Conservation (phyloP, 176 grass and related monocot genomes). For the Neostapfia colusana region DNA sequence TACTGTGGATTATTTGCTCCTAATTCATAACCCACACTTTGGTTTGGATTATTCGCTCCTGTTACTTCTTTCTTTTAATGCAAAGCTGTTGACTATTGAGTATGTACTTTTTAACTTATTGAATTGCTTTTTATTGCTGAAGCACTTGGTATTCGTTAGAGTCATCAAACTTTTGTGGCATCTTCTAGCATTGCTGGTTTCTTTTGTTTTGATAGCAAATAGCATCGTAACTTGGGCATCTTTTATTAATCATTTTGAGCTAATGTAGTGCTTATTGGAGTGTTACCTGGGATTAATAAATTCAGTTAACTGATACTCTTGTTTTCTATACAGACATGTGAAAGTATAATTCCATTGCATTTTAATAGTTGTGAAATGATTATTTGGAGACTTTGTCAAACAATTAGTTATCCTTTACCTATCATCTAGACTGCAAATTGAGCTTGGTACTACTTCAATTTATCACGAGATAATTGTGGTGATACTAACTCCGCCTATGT, state of each 20-base stretch:
- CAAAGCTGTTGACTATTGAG: not conserved
- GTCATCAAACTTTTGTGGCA: not conserved
- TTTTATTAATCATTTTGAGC: not conserved
- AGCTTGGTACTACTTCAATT: not conserved
- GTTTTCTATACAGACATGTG: not conserved
- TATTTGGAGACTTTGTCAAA: not conserved
- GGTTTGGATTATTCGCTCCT: not conserved
- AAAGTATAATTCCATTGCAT: not conserved
- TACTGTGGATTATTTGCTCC: not conserved
- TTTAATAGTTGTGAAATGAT: not conserved
- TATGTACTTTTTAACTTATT: constrained; percentile 9
- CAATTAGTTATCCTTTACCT: not conserved
- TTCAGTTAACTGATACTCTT: not conserved
- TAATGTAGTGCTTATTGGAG: not conserved
- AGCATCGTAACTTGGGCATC: not conserved
- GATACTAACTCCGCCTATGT: no score
- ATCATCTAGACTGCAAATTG: not conserved
- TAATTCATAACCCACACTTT: not conserved
- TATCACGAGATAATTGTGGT: constrained; percentile 14
- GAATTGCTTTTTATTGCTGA: not conserved
- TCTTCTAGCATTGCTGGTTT: not conserved
- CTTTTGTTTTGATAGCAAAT: not conserved
- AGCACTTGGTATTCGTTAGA: not conserved
- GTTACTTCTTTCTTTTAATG: not conserved
- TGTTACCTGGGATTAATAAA: not conserved